Conservation (phyloP, 1,139 yeast genomes). For the Wickerhamiella infanticola region DNA sequence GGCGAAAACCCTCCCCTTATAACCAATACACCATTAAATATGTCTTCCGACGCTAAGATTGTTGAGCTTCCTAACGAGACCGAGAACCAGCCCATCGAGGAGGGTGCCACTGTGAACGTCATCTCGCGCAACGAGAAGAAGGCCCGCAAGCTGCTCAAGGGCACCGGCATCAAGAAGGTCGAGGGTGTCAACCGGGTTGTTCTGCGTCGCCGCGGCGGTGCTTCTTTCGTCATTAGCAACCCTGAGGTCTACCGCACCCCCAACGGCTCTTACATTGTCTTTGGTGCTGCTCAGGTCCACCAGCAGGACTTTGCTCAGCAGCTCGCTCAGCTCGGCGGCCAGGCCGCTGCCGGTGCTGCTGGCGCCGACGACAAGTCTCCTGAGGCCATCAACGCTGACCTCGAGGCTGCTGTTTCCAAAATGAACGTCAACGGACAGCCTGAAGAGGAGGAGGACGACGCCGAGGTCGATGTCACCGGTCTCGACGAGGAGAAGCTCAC, state of each 20-base stretch:
- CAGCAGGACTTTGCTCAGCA: conserved; percentile 23
- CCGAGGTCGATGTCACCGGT: conserved; percentile 64
- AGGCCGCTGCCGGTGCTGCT: conserved; percentile 25
- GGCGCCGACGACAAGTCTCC: conserved; percentile 40
- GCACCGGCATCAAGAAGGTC: conserved; percentile 81
- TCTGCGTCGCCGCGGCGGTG: conserved; percentile 87
- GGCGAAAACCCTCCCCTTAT: background rate
- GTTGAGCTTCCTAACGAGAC: conserved; percentile 16
- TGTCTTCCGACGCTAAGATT: conserved; percentile 17
- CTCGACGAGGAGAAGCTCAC: conserved; percentile 65
- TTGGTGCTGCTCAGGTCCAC: conserved; percentile 88
- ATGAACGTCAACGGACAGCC: conserved; percentile 10
- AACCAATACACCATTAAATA: conserved; percentile 19
- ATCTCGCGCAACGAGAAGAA: conserved; percentile 87
- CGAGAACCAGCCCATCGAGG: conserved; percentile 41
- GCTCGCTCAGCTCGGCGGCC: conserved; percentile 22
- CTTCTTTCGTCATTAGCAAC: conserved; percentile 77
- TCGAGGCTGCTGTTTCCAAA: conserved; percentile 46
- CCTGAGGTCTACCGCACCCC: conserved; percentile 92
- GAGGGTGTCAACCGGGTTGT: conserved; percentile 93
- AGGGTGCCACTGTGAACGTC: conserved; percentile 75
- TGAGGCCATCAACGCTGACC: conserved; percentile 78
- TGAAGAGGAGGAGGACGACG: conserved; percentile 46
- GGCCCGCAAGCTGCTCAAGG: conserved; percentile 83
- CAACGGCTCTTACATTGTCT: conserved; percentile 90